Conservation (phyloP, 352 stramenopile species). For the Globisporangium carolinianum region DNA sequence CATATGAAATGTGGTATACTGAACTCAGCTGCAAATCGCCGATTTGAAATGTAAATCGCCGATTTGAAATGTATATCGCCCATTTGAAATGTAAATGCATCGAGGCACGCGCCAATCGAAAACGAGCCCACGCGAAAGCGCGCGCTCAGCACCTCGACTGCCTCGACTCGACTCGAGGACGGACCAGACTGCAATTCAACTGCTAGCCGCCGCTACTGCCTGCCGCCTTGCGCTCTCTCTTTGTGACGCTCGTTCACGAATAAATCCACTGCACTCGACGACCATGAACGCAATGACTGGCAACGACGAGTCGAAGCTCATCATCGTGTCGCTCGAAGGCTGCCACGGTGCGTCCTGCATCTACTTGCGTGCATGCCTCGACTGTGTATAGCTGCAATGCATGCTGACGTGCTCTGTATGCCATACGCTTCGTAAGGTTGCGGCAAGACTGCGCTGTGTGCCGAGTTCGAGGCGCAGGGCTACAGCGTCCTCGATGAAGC, state of each 20-base stretch:
- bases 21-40: no score
- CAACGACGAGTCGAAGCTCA: slow-evolving; percentile 46
- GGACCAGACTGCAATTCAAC: background rate
- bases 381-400: slow-evolving; percentile 2
- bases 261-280: background rate
- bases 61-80: no score
- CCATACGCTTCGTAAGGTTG: slow-evolving; percentile 21
- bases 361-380: slow-evolving; percentile 1
- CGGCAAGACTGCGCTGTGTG: slow-evolving; percentile 74
- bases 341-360: slow-evolving; percentile 53
- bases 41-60: no score
- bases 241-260: background rate
- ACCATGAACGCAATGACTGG: slow-evolving; percentile 6
- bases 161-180: background rate
- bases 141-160: background rate
- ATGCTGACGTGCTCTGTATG: no score
- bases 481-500: slow-evolving; percentile 82
- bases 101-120: background rate
- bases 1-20: no score
- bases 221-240: background rate
- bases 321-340: slow-evolving; percentile 82
- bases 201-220: background rate
- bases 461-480: slow-evolving; percentile 67
- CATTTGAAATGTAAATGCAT: no score
- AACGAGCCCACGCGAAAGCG: background rate